Base-by-base conservation (phyloP, 73 alveolate species). In the Breviolum minutum region DNA sequence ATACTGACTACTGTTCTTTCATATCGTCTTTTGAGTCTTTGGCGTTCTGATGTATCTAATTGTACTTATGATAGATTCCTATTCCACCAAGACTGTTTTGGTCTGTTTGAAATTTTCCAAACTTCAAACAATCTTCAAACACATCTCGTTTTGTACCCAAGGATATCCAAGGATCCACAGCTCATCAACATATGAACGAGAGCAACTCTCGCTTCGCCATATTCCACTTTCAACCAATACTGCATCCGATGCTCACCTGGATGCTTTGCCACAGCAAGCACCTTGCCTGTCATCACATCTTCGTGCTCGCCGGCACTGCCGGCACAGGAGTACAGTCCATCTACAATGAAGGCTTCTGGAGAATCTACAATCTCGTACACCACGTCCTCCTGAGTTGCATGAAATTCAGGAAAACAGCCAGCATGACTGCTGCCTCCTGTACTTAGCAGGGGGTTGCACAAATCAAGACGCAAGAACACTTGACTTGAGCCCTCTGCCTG, bases 171-270 rank as follows among this genome's bases (percentile, higher is more conserved):
- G 69, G 69, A 32, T 20, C 95, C 95, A 74, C 85, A 88, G 40
- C 95, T 88, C 95, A 88, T 88, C 26, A 88, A 69, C 71, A 48
- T 88, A 69, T 88, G 95, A 64, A 88, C 95, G 12, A 88, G 62
- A 54, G 95, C 95, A n/a, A 14, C 40, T 19, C 40, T 69, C 6
- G 83, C 29, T n/a, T 61, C 77, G 19, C 95, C 86, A 17, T 88
- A 88, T 54, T 69, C 95, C 26, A 88, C 95, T 74, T 88, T 66
- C 26, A 88, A 85, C 95, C 95, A 88, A 48, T 88, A 88, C 22
- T 69, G 68, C 95, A 88, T 88, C 40, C 80, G 70, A n/a, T 16
- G 32, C 62, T 88, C 95, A 26, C 69, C 29, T 26, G 95, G 95
- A 74, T 88, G 95, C 71, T 88, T 88, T 2, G 95, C 95, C 54